Base-by-base conservation (phyloP, 2,329 filamentous ascomycete genomes). In the Monosporascus sp. region DNA sequence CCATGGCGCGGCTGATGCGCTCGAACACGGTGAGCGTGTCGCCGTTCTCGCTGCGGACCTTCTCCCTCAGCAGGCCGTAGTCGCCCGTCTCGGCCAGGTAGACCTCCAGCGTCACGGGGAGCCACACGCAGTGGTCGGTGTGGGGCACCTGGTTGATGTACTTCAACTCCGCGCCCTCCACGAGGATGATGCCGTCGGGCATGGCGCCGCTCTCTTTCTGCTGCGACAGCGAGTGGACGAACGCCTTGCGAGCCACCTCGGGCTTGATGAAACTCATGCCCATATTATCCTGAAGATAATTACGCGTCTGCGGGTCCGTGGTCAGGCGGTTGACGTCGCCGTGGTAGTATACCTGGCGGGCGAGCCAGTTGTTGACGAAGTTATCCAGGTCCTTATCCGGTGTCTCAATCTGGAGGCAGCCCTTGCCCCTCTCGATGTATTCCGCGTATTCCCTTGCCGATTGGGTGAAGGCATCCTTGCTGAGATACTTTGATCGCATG, bases 81-180 rank as follows among this genome's bases (percentile, higher is more conserved):
- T 83, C 80, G 3, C 67, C 79, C 1, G 80, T 82, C 61, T 83
- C 80, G 53, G 71, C 69, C 3, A 83, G 73, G 56, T 83, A 83
- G 3, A 77, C 73, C 41, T 82, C 79, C 1, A 83, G 69, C 0
- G 78, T 74, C 7, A 82, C 71, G 0, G 79, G 79, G 2, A 83
- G 70, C 80, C 80, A 83, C 3, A 83, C 77, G 56, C 80, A 83
- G 63, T 82, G 79, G 55, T 83, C 80, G 1, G 80, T 82, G 59
- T 83, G 80, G 22, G 80, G 80, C n/a, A 83, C 69, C 63, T 82
- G 79, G 66, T 83, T 83, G 69, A 83, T 82, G 66, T 82, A 83
- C 61, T 83, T 83, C 37, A 83, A 72, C 61, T 81, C 78, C 1
- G 79, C 80, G 41, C 76, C 80, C 58, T 80, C 75, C 19, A 71